Percentiles rank a stretch among this genome's conserved stretches.
Evolutionary conservation across 192 early-diverging fungal species (phyloP).

Genomic region (Allomyces macrogynus): DNA sequence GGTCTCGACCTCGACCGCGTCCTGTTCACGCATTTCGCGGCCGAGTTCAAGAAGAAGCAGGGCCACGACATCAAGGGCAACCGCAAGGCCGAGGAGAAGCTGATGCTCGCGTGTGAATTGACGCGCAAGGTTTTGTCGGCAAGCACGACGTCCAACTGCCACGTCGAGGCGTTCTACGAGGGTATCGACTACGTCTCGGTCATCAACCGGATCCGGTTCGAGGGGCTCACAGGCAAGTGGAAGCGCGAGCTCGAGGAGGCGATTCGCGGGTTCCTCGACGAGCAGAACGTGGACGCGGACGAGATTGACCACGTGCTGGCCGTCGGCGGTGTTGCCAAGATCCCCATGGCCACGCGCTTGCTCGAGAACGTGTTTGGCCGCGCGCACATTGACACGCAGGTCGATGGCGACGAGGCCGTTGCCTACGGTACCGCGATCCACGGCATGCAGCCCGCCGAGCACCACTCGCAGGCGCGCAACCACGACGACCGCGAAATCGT

Average conservation of each 20-base stretch:
- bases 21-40: constrained; percentile 54
- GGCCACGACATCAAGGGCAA: constrained; percentile 57
- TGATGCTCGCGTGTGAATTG: constrained; percentile 60
- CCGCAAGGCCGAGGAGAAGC: constrained; percentile 58
- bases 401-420: constrained; percentile 88
- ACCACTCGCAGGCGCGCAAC: constrained; percentile 54
- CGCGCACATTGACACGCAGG: constrained; percentile 44
- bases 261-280: constrained; percentile 41
- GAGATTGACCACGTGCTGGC: constrained; percentile 79
- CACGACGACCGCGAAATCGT: constrained; percentile 36
- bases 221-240: constrained; percentile 62
- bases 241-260: constrained; percentile 45
- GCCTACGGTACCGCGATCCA: constrained; percentile 78
- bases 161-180: constrained; percentile 75
- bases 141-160: constrained; percentile 64
- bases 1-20: constrained; percentile 72
- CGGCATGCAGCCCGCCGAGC: constrained; percentile 48
- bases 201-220: constrained; percentile 73
- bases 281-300: constrained; percentile 39
- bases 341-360: constrained; percentile 64
- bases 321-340: constrained; percentile 68
- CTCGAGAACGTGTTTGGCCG: constrained; percentile 51
- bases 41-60: constrained; percentile 69
- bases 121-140: constrained; percentile 80
- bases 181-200: constrained; percentile 73